Conservation (phyloP, 257 asterid species). For the Thymus mandschuricus region DNA sequence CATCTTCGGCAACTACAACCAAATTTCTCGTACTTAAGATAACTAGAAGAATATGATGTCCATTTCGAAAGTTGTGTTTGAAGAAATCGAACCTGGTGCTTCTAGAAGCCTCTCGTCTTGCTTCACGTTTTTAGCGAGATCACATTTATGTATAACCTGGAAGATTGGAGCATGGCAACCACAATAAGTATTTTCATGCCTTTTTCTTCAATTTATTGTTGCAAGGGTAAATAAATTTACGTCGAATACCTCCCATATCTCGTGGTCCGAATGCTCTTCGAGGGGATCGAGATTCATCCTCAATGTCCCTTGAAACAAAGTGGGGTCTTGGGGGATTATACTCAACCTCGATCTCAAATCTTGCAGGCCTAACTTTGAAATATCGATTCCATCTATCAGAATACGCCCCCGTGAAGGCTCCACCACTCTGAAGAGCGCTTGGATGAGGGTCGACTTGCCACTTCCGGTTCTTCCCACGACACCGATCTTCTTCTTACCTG, state of each 20-base stretch:
- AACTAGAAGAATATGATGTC: background rate
- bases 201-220: background rate
- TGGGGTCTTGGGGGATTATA: constrained; percentile 88
- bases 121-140: constrained; percentile 58
- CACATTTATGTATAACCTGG: constrained; percentile 75
- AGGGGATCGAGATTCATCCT: constrained; percentile 77
- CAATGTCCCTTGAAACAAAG: constrained; percentile 77
- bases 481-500: constrained; percentile 63
- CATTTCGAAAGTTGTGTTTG: constrained; percentile 12
- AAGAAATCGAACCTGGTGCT: constrained; percentile 57
- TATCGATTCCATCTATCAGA: constrained; percentile 64
- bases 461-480: constrained; percentile 90
- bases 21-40: background rate
- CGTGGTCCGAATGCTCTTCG: constrained; percentile 60
- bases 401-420: constrained; percentile 72
- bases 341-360: constrained; percentile 75
- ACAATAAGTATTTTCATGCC: background rate
- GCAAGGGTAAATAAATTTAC: background rate
- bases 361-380: constrained; percentile 68
- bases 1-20: constrained; percentile 79
- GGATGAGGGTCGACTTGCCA: constrained; percentile 86
- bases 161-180: background rate
- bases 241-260: constrained; percentile 72
- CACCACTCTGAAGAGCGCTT: constrained; percentile 79
- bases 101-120: constrained; percentile 73